A percentile compares a stretch with the other conserved stretches of the same genome.
Conservation (phyloP, 108 stramenopile genomes). For the Cylindrotheca fusiformis region DNA sequence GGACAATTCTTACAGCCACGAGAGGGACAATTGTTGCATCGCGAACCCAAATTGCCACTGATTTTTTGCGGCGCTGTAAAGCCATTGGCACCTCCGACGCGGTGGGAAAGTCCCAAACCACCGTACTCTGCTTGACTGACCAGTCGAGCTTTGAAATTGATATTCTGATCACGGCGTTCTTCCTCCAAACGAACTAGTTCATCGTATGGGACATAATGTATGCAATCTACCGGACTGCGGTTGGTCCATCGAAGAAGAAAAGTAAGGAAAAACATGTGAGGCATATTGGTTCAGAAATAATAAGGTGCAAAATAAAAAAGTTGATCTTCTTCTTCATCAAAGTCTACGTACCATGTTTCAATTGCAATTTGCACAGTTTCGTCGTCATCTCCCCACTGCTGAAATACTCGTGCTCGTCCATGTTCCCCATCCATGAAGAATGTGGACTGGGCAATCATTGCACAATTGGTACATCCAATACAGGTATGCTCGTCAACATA, state of each 20-base stretch:
- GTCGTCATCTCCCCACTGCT: constrained; percentile 91
- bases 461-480: constrained; percentile 91
- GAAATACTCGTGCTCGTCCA: constrained; percentile 87
- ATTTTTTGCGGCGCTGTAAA: constrained; percentile 76
- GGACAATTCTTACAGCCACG: constrained; percentile 41
- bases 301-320: too few species aligned
- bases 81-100: constrained; percentile 41
- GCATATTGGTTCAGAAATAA: too few species aligned
- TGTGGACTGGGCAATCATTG: constrained; percentile 82
- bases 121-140: constrained; percentile 72
- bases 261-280: too few species aligned
- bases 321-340: too few species aligned
- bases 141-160: constrained; percentile 88
- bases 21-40: constrained; percentile 84
- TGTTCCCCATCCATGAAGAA: constrained; percentile 92
- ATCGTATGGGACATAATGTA: constrained; percentile 87
- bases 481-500: constrained; percentile 94
- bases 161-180: constrained; percentile 81
- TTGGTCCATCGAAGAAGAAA: too few species aligned
- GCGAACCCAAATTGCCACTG: constrained; percentile 63
- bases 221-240: constrained; percentile 73
- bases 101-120: constrained; percentile 26
- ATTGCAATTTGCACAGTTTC: constrained; percentile 84
- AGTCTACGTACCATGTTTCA: constrained; percentile 81
- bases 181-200: constrained; percentile 77